Evolutionary conservation across 2,329 filamentous ascomycete genomes (phyloP), one percentile per base, ranked within the genome.

Genomic region (Colletotrichum melonis): DNA sequence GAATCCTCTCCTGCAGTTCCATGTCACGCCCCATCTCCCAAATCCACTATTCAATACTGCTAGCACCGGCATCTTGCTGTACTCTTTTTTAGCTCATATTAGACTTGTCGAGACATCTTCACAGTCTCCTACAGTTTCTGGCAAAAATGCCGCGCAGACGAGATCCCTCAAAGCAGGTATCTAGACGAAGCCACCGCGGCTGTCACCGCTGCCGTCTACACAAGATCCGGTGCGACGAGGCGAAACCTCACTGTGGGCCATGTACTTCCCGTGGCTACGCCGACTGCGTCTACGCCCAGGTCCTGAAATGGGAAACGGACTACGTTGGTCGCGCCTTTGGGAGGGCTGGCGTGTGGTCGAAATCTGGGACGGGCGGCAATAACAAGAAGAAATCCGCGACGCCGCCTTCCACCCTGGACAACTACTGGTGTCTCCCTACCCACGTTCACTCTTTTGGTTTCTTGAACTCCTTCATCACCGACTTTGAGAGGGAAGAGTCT

Each of bases 231-330:
- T 78, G 76, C 69, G 76, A 78, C 54, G 75, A 78, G 59, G 64
- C 55, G 55, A 76, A 74, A 52, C 76, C 76, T 57, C 65, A 71
- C 24, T 78, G 76, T 32, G 76, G 75, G 32, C 59, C 62, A 4
- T 78, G 76, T 63, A 68, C 59, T 28, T 66, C 76, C 62, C 76
- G 76, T 28, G 76, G 75, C 35, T 69, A 76, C 58, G 22, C 67
- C 4, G 75, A 77, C 69, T 78, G 76, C 60, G 60, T 60, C 16
- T 73, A 73, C 46, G 59, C 35, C 30, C 70, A 62, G 30, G 49
- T 70, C 46, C 70, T 73, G n/a, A 81, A 81, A 72, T 81, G 79
- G 79, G 79, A 81, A 42, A 60, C 76, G 0, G 79, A 81, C 66
- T 81, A 79, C 52, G 69, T 75, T 7, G 79, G 79, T 0, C 57